phyloP scores from a whole-genome alignment of 805 yeast genomes.

The Saccharomyces jurei region DNA sequence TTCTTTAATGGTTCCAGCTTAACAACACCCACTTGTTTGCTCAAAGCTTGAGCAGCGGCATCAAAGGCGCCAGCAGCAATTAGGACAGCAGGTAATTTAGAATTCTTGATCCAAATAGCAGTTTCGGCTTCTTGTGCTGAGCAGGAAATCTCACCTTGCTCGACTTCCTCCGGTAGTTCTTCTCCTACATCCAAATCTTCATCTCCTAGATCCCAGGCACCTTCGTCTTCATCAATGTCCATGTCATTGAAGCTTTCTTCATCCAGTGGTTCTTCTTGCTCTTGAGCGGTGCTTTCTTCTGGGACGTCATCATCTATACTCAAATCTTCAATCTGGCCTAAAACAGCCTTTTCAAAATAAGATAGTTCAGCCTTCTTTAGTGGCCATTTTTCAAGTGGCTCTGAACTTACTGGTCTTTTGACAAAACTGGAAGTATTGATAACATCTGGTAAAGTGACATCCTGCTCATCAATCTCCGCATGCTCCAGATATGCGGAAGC shows the following conservation, averaged over 20 bases:
- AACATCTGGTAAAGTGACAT: slow-evolving; percentile 54
- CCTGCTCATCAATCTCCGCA: slow-evolving; percentile 56
- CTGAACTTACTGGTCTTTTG: slow-evolving; percentile 43
- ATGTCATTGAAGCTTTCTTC: slow-evolving; percentile 32
- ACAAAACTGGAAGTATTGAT: slow-evolving; percentile 35
- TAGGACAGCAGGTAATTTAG: slow-evolving; percentile 83
- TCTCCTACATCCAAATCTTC: slow-evolving; percentile 65
- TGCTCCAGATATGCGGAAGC: slow-evolving; percentile 67
- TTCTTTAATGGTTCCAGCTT: slow-evolving; percentile 81
- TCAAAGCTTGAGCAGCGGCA: slow-evolving; percentile 85
- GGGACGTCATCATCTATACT: slow-evolving; percentile 36
- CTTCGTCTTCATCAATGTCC: slow-evolving; percentile 46
- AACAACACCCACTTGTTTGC: slow-evolving; percentile 80
- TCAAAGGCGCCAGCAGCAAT: slow-evolving; percentile 96
- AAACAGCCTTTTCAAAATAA: slow-evolving; percentile 75
- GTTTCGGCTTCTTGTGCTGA: slow-evolving; percentile 44
- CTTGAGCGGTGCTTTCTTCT: slow-evolving; percentile 20
- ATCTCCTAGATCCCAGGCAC: slow-evolving; percentile 77
- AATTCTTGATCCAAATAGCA: slow-evolving; percentile 77
- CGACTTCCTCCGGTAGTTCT: slow-evolving; percentile 41
- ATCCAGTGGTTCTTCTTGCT: slow-evolving; percentile 34
- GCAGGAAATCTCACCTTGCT: slow-evolving; percentile 31
- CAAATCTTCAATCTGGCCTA: slow-evolving; percentile 68
- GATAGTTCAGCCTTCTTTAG: slow-evolving; percentile 62
- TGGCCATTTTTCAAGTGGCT: slow-evolving; percentile 65